Base-by-base conservation (phyloP, 257 asterid genomes). In the Solanum corneliomulleri region DNA sequence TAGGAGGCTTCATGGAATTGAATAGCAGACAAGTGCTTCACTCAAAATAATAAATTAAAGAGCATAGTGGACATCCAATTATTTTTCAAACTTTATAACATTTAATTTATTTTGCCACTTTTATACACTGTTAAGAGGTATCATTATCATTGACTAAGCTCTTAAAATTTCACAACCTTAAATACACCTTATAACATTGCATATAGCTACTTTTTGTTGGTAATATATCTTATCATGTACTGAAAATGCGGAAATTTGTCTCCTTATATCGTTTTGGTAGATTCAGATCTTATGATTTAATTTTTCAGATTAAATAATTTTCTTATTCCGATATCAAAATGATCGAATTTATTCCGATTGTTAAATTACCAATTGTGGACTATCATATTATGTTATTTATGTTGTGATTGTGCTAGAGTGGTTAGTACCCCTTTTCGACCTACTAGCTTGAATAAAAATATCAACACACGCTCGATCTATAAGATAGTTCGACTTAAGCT, bases 41-140 rank as follows among this genome's bases (percentile, higher is more conserved):
- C 68, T 80, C 42, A 16, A 70, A 70, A 69, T 69, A 31, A 31
- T 68, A 14, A 27, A 25, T 14, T 29, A 80, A 49, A 47, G 4
- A 49, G n/a, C 69, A 45, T 80, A 80, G 45, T 49, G 85, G 44
- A 80, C 7, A 31, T 80, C 85, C 85, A 80, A 45, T 80, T 80
- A 80, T 39, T 27, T 80, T 80, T 80, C 68, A 29, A 47, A 80
- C 85, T 80, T 64, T 4, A 18, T 27, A 47, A 80, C 6, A 80
- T 80, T 78, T 78, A 25, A 78, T 14, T 25, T 16, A 45, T 78
- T 16, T 35, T 20, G 0, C 80, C 42, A 72, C 12, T 45, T 21
- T 75, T 3, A 39, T 1, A 75, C 56, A 6, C 33, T 77, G 83
- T 70, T 31, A 29, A 29, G 18, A 18, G 44, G 27, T 52, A 47